Percentiles rank a stretch among this genome's conserved stretches.
Conservation (phyloP, 441 rosid genomes). For the Biscutella auriculata region DNA sequence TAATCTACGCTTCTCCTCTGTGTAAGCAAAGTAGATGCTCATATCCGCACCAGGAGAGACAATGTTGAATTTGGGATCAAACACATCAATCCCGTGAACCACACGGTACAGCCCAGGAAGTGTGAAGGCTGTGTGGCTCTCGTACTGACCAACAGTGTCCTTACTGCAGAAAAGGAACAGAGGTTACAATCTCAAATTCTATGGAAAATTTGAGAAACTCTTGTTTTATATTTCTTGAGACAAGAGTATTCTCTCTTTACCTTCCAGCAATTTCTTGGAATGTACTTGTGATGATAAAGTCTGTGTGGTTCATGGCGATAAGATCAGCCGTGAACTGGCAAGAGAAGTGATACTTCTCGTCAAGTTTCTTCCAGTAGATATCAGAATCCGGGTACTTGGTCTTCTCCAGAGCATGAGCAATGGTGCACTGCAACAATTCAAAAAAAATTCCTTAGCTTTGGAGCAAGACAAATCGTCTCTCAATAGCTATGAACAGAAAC, state of each 20-base stretch:
- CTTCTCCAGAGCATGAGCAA: conserved; percentile 89
- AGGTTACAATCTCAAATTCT: too few species aligned
- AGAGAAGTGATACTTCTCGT: conserved; percentile 79
- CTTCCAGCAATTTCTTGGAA: conserved; percentile 97
- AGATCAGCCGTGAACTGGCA: conserved; percentile 87
- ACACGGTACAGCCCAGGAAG: conserved; percentile 88
- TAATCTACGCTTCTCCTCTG: conserved; percentile 35
- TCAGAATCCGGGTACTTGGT: conserved; percentile 88
- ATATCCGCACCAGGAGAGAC: conserved; percentile 93
- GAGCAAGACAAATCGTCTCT: neutral
- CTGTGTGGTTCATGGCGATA: conserved; percentile 76
- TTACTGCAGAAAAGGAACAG: too few species aligned
- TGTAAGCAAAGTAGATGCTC: conserved; percentile 78
- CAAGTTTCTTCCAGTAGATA: conserved; percentile 73
- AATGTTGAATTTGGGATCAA: conserved; percentile 85
- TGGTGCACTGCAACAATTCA: conserved; percentile 82
- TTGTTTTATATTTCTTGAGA: too few species aligned
- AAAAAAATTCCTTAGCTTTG: neutral
- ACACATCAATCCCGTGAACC: conserved; percentile 77
- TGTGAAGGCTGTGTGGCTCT: conserved; percentile 67
- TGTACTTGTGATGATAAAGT: conserved; percentile 79
- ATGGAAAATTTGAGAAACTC: too few species aligned
- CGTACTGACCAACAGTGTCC: conserved; percentile 76
- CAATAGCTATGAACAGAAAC: neutral
- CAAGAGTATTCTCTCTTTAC: too few species aligned